A percentile compares a stretch with the other conserved stretches of the same genome.
phyloP scores from a whole-genome alignment of 805 yeast genomes.

The Ogataea parapolymorpha region DNA sequence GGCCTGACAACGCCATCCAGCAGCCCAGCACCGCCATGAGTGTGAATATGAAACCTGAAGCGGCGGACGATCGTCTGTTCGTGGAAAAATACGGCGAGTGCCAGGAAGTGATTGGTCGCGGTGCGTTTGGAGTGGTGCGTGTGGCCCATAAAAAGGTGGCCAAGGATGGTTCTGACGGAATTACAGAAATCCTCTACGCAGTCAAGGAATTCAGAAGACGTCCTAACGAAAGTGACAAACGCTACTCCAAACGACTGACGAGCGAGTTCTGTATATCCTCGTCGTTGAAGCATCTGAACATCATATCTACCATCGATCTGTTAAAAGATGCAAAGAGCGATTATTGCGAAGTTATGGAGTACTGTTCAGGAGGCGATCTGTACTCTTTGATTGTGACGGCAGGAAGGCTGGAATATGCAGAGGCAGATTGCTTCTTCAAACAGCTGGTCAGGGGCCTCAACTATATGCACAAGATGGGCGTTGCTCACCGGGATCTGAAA shows the following conservation, averaged over 20 bases:
- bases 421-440: constrained; percentile 88
- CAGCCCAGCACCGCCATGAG: constrained; percentile 26
- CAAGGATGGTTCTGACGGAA: constrained; percentile 15
- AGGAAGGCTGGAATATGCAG: constrained; percentile 75
- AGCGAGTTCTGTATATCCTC: constrained; percentile 82
- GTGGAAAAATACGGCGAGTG: constrained; percentile 90
- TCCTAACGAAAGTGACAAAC: constrained; percentile 58
- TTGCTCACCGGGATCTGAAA: constrained; percentile 85
- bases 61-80: constrained; percentile 50
- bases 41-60: constrained; percentile 16
- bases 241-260: constrained; percentile 70
- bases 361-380: constrained; percentile 77
- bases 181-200: constrained; percentile 59
- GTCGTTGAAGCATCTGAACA: constrained; percentile 71
- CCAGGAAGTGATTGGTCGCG: constrained; percentile 91
- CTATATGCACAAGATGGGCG: constrained; percentile 88
- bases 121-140: constrained; percentile 91
- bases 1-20: constrained; percentile 12
- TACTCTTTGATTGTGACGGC: constrained; percentile 70
- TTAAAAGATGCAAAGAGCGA: constrained; percentile 80
- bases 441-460: constrained; percentile 80
- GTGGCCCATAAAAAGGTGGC: constrained; percentile 68
- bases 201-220: constrained; percentile 80
- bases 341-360: constrained; percentile 84
- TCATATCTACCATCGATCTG: constrained; percentile 72